These are phyloP conservation scores for Venturia nashicola DNA, from an alignment of 2,329 filamentous ascomycete genomes.

Conservation along the genomic window DNA sequence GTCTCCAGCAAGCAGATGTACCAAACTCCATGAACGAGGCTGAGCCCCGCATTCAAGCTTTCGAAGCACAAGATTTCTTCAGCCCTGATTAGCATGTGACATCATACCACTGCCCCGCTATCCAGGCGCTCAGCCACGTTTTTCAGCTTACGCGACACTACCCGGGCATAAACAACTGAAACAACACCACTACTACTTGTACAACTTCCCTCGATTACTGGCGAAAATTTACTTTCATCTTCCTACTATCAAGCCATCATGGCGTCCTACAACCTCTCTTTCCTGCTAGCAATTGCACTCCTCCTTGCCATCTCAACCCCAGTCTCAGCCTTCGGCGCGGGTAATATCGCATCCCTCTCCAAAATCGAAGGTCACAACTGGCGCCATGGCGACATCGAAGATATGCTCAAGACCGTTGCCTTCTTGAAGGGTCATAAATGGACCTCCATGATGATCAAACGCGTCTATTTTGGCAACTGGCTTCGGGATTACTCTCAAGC, in stretches of 20 bases:
- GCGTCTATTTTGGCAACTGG: conserved; percentile 34
- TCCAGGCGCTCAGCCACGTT: neutral
- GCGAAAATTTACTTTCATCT: neutral
- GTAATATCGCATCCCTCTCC: conserved; percentile 32
- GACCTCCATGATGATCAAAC: conserved; percentile 34
- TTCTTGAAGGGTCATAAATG: conserved; percentile 31
- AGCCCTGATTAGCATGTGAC: neutral
- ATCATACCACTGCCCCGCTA: neutral
- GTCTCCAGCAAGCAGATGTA: no score
- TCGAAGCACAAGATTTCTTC: no score
- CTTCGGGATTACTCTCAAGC: conserved; percentile 41
- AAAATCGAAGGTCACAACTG: conserved; percentile 36
- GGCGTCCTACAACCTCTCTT: conserved; percentile 7
- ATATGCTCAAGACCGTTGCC: conserved; percentile 36
- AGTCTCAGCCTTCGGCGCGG: conserved; percentile 33
- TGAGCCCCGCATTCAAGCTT: no score
- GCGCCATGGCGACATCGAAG: conserved; percentile 41
- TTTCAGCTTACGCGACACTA: neutral
- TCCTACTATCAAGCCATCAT: conserved; percentile 1
- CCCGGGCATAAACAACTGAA: neutral
- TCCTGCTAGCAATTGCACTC: conserved; percentile 10
- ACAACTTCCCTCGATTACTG: neutral
- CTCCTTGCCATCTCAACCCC: conserved; percentile 13
- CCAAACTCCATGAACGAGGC: no score
- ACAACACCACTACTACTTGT: neutral